Evolutionary conservation across 495 filamentous ascomycete genomes (phyloP), one percentile per base, ranked within the genome.

Genomic region (Trichoderma erinaceum): DNA sequence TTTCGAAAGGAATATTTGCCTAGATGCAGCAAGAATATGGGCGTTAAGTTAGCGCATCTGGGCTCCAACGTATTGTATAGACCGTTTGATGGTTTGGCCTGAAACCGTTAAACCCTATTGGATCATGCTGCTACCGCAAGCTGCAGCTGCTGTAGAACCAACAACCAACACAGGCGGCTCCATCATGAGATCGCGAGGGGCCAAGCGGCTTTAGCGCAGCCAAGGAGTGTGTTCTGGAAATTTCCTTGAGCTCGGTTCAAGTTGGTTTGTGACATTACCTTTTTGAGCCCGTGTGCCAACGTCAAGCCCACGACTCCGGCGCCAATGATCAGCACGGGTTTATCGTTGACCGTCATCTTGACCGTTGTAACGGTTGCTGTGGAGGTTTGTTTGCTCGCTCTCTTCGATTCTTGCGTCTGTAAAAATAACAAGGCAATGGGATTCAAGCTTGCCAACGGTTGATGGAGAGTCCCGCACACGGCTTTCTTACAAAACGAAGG

Each of bases 241-340:
- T n/a, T 56, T 61, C 56, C 5, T 61, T 56, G 12, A 12, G 13
- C 35, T 38, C 35, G 3, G 35, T n/a, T n/a, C n/a, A n/a, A n/a
- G n/a, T 38, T 38, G 35, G 35, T 38, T 38, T 3, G 35, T 5
- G 35, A 38, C 35, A 38, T 23, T 61, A 32, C 72, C 58, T 80
- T 81, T 65, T 80, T 79, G 41, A 88, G 82, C 44, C 80, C 80
- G 69, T 89, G 87, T 4, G 86, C 87, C 15, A 89, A 77, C 5
- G 84, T 76, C 12, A 88, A 79, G 48, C 87, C 86, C 29, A 82
- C 84, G 68, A 89, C 80, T 23, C 87, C 87, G 18, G 82, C 87
- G 2, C 87, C 87, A 68, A 85, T 75, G 73, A 89, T 86, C 61
- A 89, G 69, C 23, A 88, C 74, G 32, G 73, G 77, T 13, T 50